Conservation (phyloP, 805 yeast species). For the Nakazawaea ishiwadae region DNA sequence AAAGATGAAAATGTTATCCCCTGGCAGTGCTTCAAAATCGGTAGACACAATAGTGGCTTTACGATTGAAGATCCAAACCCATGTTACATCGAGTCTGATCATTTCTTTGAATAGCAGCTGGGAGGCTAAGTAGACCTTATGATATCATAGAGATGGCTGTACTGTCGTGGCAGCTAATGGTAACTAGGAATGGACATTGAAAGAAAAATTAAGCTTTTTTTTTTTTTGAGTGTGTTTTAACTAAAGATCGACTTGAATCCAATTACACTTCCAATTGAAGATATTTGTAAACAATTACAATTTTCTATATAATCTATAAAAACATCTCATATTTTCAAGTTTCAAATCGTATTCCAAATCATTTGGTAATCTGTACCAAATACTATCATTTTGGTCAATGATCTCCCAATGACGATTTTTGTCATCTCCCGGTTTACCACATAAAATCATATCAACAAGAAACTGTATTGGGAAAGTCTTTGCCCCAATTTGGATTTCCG, state of each 20-base stretch:
- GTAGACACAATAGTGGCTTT: too few relatives aligned
- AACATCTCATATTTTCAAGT: constrained; percentile 84
- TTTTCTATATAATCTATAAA: constrained; percentile 67
- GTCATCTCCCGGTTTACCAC: constrained; percentile 41
- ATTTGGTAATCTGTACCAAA: constrained; percentile 64
- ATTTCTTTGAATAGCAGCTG: too few relatives aligned
- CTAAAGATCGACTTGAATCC: too few relatives aligned
- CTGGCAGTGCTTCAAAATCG: too few relatives aligned
- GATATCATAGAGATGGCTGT: too few relatives aligned
- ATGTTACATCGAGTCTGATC: too few relatives aligned
- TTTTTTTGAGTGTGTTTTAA: too few relatives aligned
- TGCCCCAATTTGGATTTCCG: constrained; percentile 70
- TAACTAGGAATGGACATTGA: neutral
- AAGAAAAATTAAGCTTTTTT: neutral
- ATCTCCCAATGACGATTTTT: constrained; percentile 59
- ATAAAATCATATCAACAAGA: constrained; percentile 65
- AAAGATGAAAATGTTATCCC: too few relatives aligned
- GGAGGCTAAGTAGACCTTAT: too few relatives aligned
- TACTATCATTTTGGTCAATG: constrained; percentile 62
- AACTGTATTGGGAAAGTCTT: constrained; percentile 82
- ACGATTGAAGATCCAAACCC: too few relatives aligned
- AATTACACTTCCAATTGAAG: neutral
- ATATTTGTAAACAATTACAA: neutral
- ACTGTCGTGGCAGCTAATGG: too few relatives aligned
- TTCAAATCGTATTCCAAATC: constrained; percentile 56